Percentiles rank a stretch among this genome's conserved stretches.
Conservation (phyloP, 2,329 filamentous ascomycete genomes). For the Metarhizium robertsii region DNA sequence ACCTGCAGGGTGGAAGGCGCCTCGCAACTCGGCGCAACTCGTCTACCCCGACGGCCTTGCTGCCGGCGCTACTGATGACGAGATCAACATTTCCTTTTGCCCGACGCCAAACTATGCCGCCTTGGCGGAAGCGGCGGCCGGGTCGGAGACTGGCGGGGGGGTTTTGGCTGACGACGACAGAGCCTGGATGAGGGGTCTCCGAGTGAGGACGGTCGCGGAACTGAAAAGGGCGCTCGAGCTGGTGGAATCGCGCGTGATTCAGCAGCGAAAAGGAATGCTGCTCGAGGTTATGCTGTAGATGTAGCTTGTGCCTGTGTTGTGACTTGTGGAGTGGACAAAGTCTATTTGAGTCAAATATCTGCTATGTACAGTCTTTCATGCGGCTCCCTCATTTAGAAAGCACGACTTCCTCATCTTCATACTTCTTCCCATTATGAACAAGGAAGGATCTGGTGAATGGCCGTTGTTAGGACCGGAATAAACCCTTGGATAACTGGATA, state of each 20-base stretch:
- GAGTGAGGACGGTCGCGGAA: not conserved
- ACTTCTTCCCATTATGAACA: not conserved
- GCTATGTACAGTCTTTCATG: no score
- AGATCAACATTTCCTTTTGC: slow-evolving; percentile 8
- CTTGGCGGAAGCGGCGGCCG: slow-evolving; percentile 5
- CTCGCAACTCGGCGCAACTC: slow-evolving; percentile 7
- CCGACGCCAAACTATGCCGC: slow-evolving; percentile 8
- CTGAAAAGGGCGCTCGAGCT: not conserved
- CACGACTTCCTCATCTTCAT: not conserved
- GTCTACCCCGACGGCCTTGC: slow-evolving; percentile 6
- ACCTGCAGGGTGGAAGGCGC: slow-evolving; percentile 8
- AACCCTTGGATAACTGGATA: no score
- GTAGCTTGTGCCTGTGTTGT: no score
- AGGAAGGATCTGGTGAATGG: not conserved
- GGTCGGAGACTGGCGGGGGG: not conserved
- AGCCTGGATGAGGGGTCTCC: slow-evolving; percentile 2
- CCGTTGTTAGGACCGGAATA: no score
- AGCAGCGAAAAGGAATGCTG: slow-evolving; percentile 1
- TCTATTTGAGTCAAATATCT: no score
- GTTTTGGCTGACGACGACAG: not conserved
- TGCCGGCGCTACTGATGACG: slow-evolving; percentile 5
- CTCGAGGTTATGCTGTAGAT: slow-evolving; percentile 1
- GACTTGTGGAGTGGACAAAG: no score
- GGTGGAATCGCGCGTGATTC: not conserved
- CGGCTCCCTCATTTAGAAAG: not conserved